These are phyloP conservation scores for Monosporozyma solicola DNA, from an alignment of 805 yeast genomes.

Conservation along the genomic window DNA sequence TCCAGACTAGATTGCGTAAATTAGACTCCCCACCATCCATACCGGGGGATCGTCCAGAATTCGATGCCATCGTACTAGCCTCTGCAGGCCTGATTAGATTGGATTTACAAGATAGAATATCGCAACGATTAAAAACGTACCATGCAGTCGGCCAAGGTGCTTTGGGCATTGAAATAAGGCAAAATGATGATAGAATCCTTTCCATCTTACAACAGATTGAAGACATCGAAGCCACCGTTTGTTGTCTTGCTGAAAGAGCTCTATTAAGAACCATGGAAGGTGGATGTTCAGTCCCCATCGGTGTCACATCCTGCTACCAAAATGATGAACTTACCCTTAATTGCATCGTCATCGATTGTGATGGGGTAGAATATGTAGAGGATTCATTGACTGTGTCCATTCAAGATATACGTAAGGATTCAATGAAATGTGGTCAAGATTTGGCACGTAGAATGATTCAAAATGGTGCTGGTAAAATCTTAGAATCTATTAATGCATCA, in stretches of 20 bases:
- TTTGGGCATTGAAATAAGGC: slow-evolving; percentile 80
- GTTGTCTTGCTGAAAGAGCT: slow-evolving; percentile 84
- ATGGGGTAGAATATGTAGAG: slow-evolving; percentile 65
- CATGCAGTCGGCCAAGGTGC: slow-evolving; percentile 99
- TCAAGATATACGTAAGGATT: slow-evolving; percentile 45
- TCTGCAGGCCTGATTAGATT: slow-evolving; percentile 83
- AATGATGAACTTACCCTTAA: slow-evolving; percentile 45
- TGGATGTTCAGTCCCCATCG: slow-evolving; percentile 97
- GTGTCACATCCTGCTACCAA: slow-evolving; percentile 59
- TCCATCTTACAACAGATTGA: slow-evolving; percentile 55
- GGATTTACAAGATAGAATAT: slow-evolving; percentile 65
- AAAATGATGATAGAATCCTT: slow-evolving; percentile 50
- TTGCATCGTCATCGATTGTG: slow-evolving; percentile 76
- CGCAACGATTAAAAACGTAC: slow-evolving; percentile 57
- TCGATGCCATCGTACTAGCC: slow-evolving; percentile 66
- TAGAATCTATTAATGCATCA: slow-evolving; percentile 60
- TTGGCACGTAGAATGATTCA: slow-evolving; percentile 60
- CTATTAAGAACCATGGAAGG: slow-evolving; percentile 87
- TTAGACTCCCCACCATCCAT: slow-evolving; percentile 49
- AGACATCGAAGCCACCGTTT: slow-evolving; percentile 53
- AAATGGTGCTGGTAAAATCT: slow-evolving; percentile 74
- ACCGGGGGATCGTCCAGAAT: background rate
- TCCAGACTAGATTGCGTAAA: slow-evolving; percentile 72
- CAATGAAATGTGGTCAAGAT: slow-evolving; percentile 58
- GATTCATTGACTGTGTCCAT: slow-evolving; percentile 29